Evolutionary conservation across 2,329 filamentous ascomycete genomes (phyloP), one percentile per base, ranked within the genome.

Genomic region (Arthrocladium fulminans): DNA sequence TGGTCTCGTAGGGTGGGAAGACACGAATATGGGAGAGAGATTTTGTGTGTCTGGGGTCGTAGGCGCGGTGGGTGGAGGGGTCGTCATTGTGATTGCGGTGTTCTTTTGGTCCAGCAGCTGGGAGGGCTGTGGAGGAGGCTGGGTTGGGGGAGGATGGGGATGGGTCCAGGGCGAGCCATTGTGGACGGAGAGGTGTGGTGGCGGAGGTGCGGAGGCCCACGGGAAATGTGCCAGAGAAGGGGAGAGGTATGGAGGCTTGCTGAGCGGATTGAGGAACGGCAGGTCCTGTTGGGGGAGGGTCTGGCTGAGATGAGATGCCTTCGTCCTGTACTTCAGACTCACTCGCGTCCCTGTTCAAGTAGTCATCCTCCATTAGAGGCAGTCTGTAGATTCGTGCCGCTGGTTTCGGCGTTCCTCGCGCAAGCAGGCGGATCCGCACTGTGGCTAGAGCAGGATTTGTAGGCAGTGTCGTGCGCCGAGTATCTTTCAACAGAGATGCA

Each of bases 361-460:
- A 70, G 65, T 7, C 32, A n/a, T n/a, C 32, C 6, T n/a, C 6
- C n/a, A n/a, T 35, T n/a, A 32, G 17, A 8, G 90, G 86, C 13
- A 97, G 79, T 12, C 86, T 82, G 66, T 97, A 98, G 55, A 97
- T 81, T 29, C 92, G 79, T 3, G 90, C 87, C 63, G 84, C 86
- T 2, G 79, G 69, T 0, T 69, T 73, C 2, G 83, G 85, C 1
- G 83, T 77, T 22, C 92, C 90, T 48, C 87, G 80, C 32, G 75
- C 72, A 7, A 84, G 62, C 39, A 92, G 73, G 0, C 72, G 80
- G 47, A 97, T 71, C 43, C 76, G 77, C 39, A 89, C 75, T 0
- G 80, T 83, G 45, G 83, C 68, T 2, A 81, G 61, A 2, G 65
- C 61, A 22, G 63, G 59, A 50, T 53, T 56, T 17, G 54, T 37